Base-by-base conservation (phyloP, 2,329 filamentous ascomycete species). In the Penicillium verrucosum region DNA sequence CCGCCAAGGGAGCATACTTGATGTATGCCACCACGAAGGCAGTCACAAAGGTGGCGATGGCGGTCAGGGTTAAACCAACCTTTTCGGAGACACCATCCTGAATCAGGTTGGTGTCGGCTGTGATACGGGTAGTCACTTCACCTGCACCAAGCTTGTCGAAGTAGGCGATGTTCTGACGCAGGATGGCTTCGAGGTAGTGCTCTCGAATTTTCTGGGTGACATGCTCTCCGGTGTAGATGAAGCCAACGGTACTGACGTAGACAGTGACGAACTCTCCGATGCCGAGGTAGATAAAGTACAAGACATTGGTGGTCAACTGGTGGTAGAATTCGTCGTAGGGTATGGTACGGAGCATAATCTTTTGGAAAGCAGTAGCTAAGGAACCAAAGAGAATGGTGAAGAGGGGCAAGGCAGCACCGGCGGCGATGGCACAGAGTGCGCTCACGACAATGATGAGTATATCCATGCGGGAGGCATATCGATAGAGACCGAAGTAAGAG, bases 81-180 rank as follows among this genome's bases (percentile, higher is more conserved):
- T 96, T 96, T 73, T 96, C 90, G 0, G 90, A 95, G 44, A 99
- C 91, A 55, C 92, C 93, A 64, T 96, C 92, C 73, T 97, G 93
- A 54, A 97, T 88, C 51, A 96, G 79, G 68, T 96, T 97, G 43
- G 91, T 96, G 72, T 97, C 93, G 11, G 92, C 88, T 0, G 93
- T 97, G 65, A 97, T 96, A 61, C 92, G 87, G 1, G 92, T 96
- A 0, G 92, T 96, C 59, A 97, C 90, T 75, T 97, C 94, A 57
- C 93, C 92, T 34, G 92, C 89, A 50, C 92, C 93, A 14, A 96
- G 82, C 68, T 94, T 94, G 74, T 97, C 94, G 75, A 95, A 96
- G 74, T 90, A 96, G 44, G 85, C 92, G 71, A 96, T 93, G 71
- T 96, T 96, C 72, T 96, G 92, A 59, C 85, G 85, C 78, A 96